These are phyloP conservation scores for Colletotrichum chrysophilum DNA, from an alignment of 2,329 filamentous ascomycete genomes.

Conservation along the genomic window DNA sequence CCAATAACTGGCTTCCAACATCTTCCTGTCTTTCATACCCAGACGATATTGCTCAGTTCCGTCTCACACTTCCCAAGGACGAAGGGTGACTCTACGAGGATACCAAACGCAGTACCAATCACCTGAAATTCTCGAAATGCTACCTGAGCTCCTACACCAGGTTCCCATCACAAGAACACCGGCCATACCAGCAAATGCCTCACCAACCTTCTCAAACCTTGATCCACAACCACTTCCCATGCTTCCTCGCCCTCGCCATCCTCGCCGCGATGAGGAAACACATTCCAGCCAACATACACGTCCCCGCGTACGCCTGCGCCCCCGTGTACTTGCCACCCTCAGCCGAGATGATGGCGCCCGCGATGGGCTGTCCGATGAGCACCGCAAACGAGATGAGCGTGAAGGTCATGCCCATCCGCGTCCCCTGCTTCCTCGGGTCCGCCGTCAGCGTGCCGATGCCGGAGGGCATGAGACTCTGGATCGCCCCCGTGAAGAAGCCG, in stretches of 20 bases:
- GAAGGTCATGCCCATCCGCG: constrained; percentile 64
- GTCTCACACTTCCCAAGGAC: neutral
- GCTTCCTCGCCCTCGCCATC: constrained; percentile 40
- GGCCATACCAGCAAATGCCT: neutral
- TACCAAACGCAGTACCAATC: neutral
- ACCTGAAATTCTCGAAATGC: neutral
- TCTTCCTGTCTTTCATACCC: neutral
- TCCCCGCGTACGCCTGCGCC: constrained; percentile 55
- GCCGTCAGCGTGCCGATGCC: constrained; percentile 60
- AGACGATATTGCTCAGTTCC: neutral
- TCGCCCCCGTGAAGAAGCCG: constrained; percentile 66
- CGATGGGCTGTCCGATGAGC: constrained; percentile 58
- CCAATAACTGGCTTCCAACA: neutral
- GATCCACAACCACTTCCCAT: constrained; percentile 40
- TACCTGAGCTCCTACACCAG: neutral
- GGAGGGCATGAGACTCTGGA: constrained; percentile 72
- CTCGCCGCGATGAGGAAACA: constrained; percentile 44
- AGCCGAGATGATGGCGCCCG: constrained; percentile 52
- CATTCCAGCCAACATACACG: constrained; percentile 45
- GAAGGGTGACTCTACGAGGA: neutral
- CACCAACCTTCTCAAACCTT: constrained; percentile 36
- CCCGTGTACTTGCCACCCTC: constrained; percentile 47
- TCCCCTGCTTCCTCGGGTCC: constrained; percentile 56
- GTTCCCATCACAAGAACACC: neutral
- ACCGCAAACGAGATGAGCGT: constrained; percentile 59